Base-by-base conservation (phyloP, 768 basidiomycete species). In the Tricholoma hemisulphureum region DNA sequence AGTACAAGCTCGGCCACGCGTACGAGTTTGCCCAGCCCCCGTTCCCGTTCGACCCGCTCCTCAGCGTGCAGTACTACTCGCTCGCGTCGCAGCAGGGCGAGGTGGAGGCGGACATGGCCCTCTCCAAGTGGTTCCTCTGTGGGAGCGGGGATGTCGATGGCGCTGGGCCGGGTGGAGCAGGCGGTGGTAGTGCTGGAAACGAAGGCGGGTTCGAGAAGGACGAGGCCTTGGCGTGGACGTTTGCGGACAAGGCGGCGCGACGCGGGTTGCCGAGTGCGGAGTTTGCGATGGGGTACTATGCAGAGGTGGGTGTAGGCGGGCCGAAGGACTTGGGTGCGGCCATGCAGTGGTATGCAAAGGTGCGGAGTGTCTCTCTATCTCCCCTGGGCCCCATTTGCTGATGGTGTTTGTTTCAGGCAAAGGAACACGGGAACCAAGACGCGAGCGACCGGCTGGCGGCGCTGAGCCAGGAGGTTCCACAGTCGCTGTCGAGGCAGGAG, bases 101-200 rank as follows among this genome's bases (percentile, higher is more conserved):
- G 71, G 79, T 83, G 21, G 95, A 98, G 69, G 96, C 96, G 0
- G 94, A 98, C 68, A 95, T 98, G 94, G 95, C 94, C 2, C 80
- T 98, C 53, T 88, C 85, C 71, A 98, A 97, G 73, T 98, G 96
- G 95, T 98, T 97, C 77, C 75, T 98, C 50, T 95, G 94, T 67
- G 95, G 95, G 1, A 72, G 70, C 3, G 86, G 87, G 0, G 71
- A 69, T 11, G 61, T 24, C 3, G 50, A 62, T 20, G 58, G 58
- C 8, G 76, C n/a, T n/a, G n/a, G n/a, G n/a, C n/a, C n/a, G n/a
- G n/a, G n/a, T n/a, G n/a, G n/a, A n/a, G n/a, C n/a, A n/a, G n/a
- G n/a, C n/a, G n/a, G n/a, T n/a, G n/a, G n/a, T 39, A 35, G 23
- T 14, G 13, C 51, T 5, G 51, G 34, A 1, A 21, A 77, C 10